Base-by-base conservation (phyloP, 1,139 yeast genomes). In the Candida sojae region DNA sequence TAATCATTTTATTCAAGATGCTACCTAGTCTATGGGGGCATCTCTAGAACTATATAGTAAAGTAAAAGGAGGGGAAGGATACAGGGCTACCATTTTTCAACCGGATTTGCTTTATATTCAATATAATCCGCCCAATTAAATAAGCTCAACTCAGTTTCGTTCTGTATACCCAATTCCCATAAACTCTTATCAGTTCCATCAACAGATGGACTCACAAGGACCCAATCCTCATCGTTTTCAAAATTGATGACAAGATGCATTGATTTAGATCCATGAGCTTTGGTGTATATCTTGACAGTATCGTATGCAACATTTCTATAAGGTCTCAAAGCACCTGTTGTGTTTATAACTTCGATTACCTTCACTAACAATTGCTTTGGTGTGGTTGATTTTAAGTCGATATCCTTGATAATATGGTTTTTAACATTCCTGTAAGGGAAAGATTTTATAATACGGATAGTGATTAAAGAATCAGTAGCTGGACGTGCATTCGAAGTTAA, bases 211-310 rank as follows among this genome's bases (percentile, higher is more conserved):
- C 71, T 62, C 39, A 56, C 58, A 52, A 93, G 67, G 3, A 88
- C 73, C 92, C 95, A 87, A 23, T 60, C 59, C 2, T 65, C 64
- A 44, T 68, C 71, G 59, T 88, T 90, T 31, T 90, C 97, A 64
- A 93, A 82, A 64, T 93, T 93, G 53, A 95, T 88, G 44, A 90
- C 96, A 56, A 93, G 75, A 62, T 93, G 91, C 84, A 91, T 88
- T 2, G 97, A 89, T 69, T 93, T 93, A 36, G 96, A 80, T 6
- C 96, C 96, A 64, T 93, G 98, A 0, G 99, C 98, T 62, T 89
- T 90, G 34, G 97, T 88, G 68, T 93, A 93, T 13, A 93, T 78
- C 67, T 95, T 93, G 52, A 93, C 64, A 0, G 95, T 75, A 61
- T 93, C 89, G 58, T 84, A 86, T 1, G 73, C 73, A n/a, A 88